Percentiles rank a stretch among this genome's conserved stretches.
phyloP scores from a whole-genome alignment of 202 grass and related monocot genomes.

The Zoysia matrella region DNA sequence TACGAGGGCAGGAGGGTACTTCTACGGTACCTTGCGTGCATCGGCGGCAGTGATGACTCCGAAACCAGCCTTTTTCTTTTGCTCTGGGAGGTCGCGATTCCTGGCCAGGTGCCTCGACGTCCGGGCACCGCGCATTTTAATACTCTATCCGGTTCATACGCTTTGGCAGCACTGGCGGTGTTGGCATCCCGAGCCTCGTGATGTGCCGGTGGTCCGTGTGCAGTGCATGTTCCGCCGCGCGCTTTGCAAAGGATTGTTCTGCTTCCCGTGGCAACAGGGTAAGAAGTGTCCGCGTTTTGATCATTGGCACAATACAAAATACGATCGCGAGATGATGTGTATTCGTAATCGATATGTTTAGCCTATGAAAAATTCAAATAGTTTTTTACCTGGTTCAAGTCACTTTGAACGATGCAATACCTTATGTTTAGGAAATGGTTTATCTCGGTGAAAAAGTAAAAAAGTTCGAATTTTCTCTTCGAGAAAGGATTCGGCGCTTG shows the following conservation, averaged over 20 bases:
- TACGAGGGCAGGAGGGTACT: not conserved
- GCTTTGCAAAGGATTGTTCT: not conserved
- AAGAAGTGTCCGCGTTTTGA: too few relatives aligned
- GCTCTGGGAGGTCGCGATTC: not conserved
- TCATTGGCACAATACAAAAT: too few relatives aligned
- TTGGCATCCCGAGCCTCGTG: constrained; percentile 23
- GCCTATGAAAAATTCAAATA: too few relatives aligned
- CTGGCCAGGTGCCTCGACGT: not conserved
- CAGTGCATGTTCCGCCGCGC: not conserved
- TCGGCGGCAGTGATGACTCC: not conserved
- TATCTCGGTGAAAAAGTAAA: too few relatives aligned
- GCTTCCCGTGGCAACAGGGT: too few relatives aligned
- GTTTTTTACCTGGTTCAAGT: too few relatives aligned
- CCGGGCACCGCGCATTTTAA: not conserved
- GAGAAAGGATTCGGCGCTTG: too few relatives aligned
- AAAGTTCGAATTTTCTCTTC: too few relatives aligned
- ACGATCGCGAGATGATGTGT: too few relatives aligned
- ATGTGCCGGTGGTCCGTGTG: not conserved
- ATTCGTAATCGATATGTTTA: too few relatives aligned
- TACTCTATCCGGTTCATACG: not conserved
- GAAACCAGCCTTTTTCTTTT: not conserved
- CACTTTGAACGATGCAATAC: too few relatives aligned
- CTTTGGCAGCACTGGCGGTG: constrained; percentile 6
- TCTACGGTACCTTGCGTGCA: constrained; percentile 26
- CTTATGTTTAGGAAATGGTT: too few relatives aligned